phyloP scores from a whole-genome alignment of 495 filamentous ascomycete genomes.

The Penicillium atrosanguineum region DNA sequence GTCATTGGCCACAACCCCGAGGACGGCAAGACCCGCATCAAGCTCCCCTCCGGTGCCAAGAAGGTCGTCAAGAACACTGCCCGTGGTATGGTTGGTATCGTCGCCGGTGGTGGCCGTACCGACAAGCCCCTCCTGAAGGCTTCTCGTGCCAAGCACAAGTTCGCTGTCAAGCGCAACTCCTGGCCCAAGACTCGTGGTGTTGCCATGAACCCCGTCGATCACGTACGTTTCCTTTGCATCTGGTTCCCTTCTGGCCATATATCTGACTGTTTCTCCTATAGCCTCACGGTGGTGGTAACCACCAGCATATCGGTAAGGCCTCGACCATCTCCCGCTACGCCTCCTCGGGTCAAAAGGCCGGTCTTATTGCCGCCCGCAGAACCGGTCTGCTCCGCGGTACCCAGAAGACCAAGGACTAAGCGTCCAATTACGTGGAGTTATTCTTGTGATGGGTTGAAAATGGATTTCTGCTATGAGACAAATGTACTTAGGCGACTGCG shows the following conservation, averaged over 20 bases:
- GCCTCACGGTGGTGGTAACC: slow-evolving; percentile 99
- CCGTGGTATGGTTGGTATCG: slow-evolving; percentile 99
- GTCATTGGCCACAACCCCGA: slow-evolving; percentile 98
- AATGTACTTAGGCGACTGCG: slow-evolving; percentile 52
- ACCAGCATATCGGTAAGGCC: slow-evolving; percentile 99
- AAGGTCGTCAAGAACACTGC: slow-evolving; percentile 91
- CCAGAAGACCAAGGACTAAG: slow-evolving; percentile 94
- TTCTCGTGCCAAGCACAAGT: slow-evolving; percentile 98
- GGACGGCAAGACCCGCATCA: slow-evolving; percentile 98
- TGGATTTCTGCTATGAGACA: slow-evolving; percentile 50
- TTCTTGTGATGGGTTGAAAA: slow-evolving; percentile 52
- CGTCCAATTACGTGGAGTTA: slow-evolving; percentile 42
- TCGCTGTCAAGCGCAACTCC: slow-evolving; percentile 98
- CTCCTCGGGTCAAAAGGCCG: slow-evolving; percentile 98
- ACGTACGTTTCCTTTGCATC: slow-evolving; percentile 54
- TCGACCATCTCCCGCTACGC: slow-evolving; percentile 98
- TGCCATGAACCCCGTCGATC: slow-evolving; percentile 99
- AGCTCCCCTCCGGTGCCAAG: slow-evolving; percentile 98
- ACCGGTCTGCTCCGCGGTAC: slow-evolving; percentile 99
- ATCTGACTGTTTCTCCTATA: slow-evolving; percentile 39
- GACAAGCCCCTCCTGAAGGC: slow-evolving; percentile 99
- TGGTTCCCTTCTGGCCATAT: not conserved
- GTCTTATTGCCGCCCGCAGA: slow-evolving; percentile 98
- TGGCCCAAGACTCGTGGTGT: slow-evolving; percentile 99
- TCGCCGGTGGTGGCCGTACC: slow-evolving; percentile 97